These are phyloP conservation scores for thale cress (Arabidopsis thaliana) DNA, from an alignment of 345 rosid genomes.

Conservation along the genomic window DNA sequence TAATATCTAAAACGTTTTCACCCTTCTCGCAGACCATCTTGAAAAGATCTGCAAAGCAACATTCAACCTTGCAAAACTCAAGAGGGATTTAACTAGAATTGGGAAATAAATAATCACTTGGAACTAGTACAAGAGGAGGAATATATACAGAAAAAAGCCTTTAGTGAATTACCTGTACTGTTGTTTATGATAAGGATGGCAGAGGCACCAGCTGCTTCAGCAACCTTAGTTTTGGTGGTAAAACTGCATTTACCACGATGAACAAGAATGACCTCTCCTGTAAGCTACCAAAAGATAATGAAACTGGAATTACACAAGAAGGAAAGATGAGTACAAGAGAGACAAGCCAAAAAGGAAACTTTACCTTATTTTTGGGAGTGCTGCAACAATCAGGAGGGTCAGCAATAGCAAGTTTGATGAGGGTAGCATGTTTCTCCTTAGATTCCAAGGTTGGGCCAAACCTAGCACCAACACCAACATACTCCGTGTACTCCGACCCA, in stretches of 20 bases:
- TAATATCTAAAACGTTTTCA: slow-evolving; percentile 69
- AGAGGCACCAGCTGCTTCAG: slow-evolving; percentile 75
- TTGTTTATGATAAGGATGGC: slow-evolving; percentile 82
- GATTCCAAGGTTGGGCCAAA: slow-evolving; percentile 86
- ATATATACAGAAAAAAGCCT: not conserved
- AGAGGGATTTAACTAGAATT: slow-evolving; percentile 14
- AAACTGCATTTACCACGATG: slow-evolving; percentile 90
- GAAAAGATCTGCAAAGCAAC: slow-evolving; percentile 72
- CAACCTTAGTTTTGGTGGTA: slow-evolving; percentile 71
- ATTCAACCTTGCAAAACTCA: slow-evolving; percentile 17
- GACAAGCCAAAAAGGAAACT: not conserved
- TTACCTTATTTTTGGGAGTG: slow-evolving; percentile 65
- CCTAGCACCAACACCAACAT: slow-evolving; percentile 94
- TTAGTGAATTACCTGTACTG: slow-evolving; percentile 56
- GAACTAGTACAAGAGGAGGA: not conserved
- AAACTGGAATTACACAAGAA: slow-evolving; percentile 21
- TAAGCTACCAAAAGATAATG: slow-evolving; percentile 54
- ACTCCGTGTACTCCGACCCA: slow-evolving; percentile 62
- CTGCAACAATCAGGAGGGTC: slow-evolving; percentile 88
- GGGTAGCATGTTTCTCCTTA: slow-evolving; percentile 79
- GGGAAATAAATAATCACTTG: not conserved
- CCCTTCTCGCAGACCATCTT: slow-evolving; percentile 92
- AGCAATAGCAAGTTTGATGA: slow-evolving; percentile 59
- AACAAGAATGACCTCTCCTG: slow-evolving; percentile 69
- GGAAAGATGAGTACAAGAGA: not conserved